Conservation (phyloP, 225 moss, liverwort and hornwort genomes). For the Marchantia paleacea region DNA sequence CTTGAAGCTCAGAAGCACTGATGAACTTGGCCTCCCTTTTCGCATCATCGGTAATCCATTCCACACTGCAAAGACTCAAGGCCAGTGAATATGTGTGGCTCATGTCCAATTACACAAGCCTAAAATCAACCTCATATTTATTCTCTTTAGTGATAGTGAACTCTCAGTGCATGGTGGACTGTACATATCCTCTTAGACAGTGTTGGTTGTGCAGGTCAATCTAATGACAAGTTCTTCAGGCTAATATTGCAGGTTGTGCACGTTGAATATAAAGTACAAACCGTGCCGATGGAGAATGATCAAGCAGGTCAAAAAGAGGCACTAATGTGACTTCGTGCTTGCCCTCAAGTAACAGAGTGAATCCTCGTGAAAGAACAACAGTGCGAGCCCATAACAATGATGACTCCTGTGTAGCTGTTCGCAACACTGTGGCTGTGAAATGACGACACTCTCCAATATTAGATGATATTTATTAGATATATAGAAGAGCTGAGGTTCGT, state of each 20-base stretch:
- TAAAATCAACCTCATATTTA: neutral
- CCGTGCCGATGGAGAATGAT: slow-evolving; percentile 31
- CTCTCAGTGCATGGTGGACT: neutral
- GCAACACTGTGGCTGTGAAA: neutral
- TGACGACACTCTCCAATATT: neutral
- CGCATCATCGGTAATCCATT: slow-evolving; percentile 29
- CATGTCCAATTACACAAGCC: too few relatives aligned
- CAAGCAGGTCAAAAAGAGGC: slow-evolving; percentile 31
- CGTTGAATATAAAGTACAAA: slow-evolving; percentile 12
- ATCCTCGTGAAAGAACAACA: slow-evolving; percentile 26
- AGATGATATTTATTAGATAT: neutral
- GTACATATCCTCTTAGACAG: neutral
- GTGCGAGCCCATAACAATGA: slow-evolving; percentile 30
- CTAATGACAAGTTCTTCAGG: too few relatives aligned
- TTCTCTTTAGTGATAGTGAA: neutral
- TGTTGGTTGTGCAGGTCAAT: neutral
- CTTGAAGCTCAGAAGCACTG: slow-evolving; percentile 20
- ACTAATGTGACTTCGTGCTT: slow-evolving; percentile 23
- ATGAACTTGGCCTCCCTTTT: slow-evolving; percentile 20
- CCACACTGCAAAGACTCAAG: slow-evolving; percentile 19
- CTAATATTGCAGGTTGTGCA: neutral
- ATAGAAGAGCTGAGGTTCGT: too few relatives aligned
- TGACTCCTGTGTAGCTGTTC: slow-evolving; percentile 7
- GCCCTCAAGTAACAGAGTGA: slow-evolving; percentile 20
- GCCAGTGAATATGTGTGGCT: too few relatives aligned